A percentile compares a stretch with the other conserved stretches of the same genome.
Evolutionary conservation across 192 early-diverging fungal genomes (phyloP).

Genomic region (Anaeromyces robustus): DNA sequence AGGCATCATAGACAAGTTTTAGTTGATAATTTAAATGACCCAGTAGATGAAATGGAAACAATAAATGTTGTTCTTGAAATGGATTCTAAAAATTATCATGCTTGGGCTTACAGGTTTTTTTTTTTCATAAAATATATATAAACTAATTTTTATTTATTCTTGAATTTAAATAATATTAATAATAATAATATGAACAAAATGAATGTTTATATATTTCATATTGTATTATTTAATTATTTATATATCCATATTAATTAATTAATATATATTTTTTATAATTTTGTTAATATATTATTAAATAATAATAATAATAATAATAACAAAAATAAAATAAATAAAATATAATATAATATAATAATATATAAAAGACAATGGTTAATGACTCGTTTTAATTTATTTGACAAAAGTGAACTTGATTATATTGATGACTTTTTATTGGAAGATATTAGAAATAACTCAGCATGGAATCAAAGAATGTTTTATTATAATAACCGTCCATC

Average conservation of each 20-base stretch:
- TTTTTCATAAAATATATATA: not conserved
- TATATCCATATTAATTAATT: too few relatives aligned
- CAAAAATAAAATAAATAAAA: too few relatives aligned
- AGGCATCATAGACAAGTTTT: conserved; percentile 75
- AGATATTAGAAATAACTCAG: conserved; percentile 94
- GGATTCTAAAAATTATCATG: conserved; percentile 97
- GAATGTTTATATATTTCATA: too few relatives aligned
- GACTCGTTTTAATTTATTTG: conserved; percentile 55
- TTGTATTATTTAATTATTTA: too few relatives aligned
- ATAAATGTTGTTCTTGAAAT: conserved; percentile 47
- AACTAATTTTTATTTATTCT: too few relatives aligned
- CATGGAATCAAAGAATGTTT: conserved; percentile 89
- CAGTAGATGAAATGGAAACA: conserved; percentile 51
- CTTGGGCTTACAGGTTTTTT: conserved; percentile 74
- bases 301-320: not conserved
- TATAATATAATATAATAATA: too few relatives aligned
- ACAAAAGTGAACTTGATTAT: conserved; percentile 51
- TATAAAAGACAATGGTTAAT: conserved; percentile 75
- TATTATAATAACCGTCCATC: conserved; percentile 22
- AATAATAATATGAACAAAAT: too few relatives aligned
- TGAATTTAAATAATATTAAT: too few relatives aligned
- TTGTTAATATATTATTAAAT: too few relatives aligned
- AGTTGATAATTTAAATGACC: conserved; percentile 29
- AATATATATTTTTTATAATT: too few relatives aligned
- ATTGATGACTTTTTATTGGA: conserved; percentile 50